Percentiles rank a stretch among this genome's conserved stretches.
phyloP scores from a whole-genome alignment of 1,139 yeast genomes.

The Candida albicans region DNA sequence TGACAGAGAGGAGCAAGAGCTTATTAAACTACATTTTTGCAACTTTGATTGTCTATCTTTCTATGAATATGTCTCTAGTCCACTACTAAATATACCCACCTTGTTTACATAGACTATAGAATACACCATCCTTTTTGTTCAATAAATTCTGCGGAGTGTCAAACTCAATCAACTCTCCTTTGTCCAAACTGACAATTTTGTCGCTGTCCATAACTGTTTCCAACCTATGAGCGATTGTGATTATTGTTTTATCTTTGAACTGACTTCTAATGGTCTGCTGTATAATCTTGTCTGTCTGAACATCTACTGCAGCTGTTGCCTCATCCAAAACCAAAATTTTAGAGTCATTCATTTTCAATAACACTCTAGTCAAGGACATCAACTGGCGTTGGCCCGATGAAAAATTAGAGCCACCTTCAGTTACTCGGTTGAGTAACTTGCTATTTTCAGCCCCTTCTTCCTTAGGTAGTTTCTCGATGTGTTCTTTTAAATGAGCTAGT shows the following conservation, averaged over 20 bases:
- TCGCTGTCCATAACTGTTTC: constrained; percentile 84
- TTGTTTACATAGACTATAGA: constrained; percentile 19
- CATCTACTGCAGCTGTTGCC: constrained; percentile 85
- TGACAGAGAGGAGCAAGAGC: no score
- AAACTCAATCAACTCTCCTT: constrained; percentile 68
- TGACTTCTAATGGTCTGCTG: constrained; percentile 70
- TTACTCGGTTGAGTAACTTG: constrained; percentile 44
- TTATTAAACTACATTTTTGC: no score
- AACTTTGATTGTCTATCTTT: not conserved
- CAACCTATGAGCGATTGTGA: constrained; percentile 81
- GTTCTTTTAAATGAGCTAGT: constrained; percentile 53
- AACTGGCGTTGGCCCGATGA: constrained; percentile 80
- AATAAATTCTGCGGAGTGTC: constrained; percentile 50
- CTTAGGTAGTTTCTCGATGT: constrained; percentile 29
- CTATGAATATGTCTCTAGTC: not conserved
- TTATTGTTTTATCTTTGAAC: constrained; percentile 64
- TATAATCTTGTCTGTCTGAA: constrained; percentile 71
- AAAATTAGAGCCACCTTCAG: constrained; percentile 72
- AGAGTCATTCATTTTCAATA: constrained; percentile 54
- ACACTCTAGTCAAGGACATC: constrained; percentile 72
- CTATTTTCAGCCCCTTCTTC: constrained; percentile 19
- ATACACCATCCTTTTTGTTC: constrained; percentile 15
- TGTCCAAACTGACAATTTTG: constrained; percentile 64
- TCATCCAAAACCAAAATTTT: constrained; percentile 72
- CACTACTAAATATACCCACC: constrained; percentile 16